Percentiles rank a stretch among this genome's conserved stretches.
phyloP scores from a whole-genome alignment of 129 eudicot species.

The Lactuca sativa region DNA sequence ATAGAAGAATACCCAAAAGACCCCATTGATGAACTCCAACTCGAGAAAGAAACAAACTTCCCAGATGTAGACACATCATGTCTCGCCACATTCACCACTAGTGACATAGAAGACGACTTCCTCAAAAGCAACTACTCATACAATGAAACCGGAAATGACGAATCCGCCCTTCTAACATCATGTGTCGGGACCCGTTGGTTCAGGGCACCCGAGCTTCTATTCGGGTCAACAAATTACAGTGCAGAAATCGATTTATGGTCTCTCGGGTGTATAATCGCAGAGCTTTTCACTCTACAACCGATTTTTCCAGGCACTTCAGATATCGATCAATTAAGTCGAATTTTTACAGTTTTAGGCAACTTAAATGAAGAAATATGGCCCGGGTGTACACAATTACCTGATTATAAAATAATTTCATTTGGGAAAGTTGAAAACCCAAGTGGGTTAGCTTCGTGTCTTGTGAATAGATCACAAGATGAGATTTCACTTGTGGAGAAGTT shows the following conservation, averaged over 20 bases:
- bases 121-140: constrained; percentile 48
- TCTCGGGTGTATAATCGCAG: constrained; percentile 81
- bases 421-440: constrained; percentile 63
- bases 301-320: constrained; percentile 84
- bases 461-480: constrained; percentile 68
- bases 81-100: constrained; percentile 79
- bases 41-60: constrained; percentile 56
- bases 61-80: constrained; percentile 83
- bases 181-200: constrained; percentile 98
- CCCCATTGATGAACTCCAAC: constrained; percentile 41
- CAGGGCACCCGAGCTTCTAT: constrained; percentile 92
- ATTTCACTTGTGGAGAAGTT: constrained; percentile 57
- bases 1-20: constrained; percentile 38
- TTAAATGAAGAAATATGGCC: constrained; percentile 76
- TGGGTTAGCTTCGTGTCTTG: constrained; percentile 74
- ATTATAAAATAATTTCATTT: constrained; percentile 64
- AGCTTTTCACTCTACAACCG: constrained; percentile 84
- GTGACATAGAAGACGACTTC: constrained; percentile 73
- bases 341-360: constrained; percentile 70
- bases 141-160: constrained; percentile 48
- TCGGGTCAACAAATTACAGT: constrained; percentile 89
- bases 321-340: constrained; percentile 85
- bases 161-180: constrained; percentile 65
- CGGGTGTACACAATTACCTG: constrained; percentile 71
- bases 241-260: constrained; percentile 90